Base-by-base conservation (phyloP, 768 basidiomycete genomes). In the Clavaria fumosa region DNA sequence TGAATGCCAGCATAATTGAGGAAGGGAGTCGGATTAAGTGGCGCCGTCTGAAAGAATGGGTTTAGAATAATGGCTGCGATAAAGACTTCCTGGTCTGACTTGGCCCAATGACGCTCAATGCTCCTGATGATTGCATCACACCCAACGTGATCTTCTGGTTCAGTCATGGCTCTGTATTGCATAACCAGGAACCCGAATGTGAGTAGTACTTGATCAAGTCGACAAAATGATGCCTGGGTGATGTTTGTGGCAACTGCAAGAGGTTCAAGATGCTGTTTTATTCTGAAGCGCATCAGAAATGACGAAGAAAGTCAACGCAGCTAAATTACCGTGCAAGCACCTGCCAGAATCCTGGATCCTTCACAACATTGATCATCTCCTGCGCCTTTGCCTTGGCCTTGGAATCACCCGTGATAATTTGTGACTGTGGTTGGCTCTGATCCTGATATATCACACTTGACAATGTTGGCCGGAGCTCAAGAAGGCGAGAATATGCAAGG, bases 11-110 rank as follows among this genome's bases (percentile, higher is more conserved):
- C 46, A 38, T 42, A 5, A 5, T 36, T 48, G 28, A 41, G 37
- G 32, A 48, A 42, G 21, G 37, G 33, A 3, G 23, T 18, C 9
- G 17, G 28, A 3, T 35, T 15, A 39, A 57, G 50, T 17, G 50
- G 46, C 10, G 9, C 10, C 0, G 9, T 28, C 31, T 47, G 35
- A 37, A 46, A 49, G 21, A 52, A 42, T 2, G 51, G 54, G 41
- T 58, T 53, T 7, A 53, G 28, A 30, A 60, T 49, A 5, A 55
- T 41, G 4, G 54, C 46, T 58, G 53, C n/a, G n/a, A n/a, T n/a
- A n/a, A n/a, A n/a, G n/a, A n/a, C n/a, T n/a, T n/a, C n/a, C n/a
- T n/a, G n/a, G 37, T 60, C 55, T 28, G 43, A 22, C 30, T 51
- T 49, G 15, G 28, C 17, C 58, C 58, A 60, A 4, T 45, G 43